These are phyloP conservation scores for Diutina catenulata DNA, from an alignment of 1,139 yeast species.

Conservation along the genomic window DNA sequence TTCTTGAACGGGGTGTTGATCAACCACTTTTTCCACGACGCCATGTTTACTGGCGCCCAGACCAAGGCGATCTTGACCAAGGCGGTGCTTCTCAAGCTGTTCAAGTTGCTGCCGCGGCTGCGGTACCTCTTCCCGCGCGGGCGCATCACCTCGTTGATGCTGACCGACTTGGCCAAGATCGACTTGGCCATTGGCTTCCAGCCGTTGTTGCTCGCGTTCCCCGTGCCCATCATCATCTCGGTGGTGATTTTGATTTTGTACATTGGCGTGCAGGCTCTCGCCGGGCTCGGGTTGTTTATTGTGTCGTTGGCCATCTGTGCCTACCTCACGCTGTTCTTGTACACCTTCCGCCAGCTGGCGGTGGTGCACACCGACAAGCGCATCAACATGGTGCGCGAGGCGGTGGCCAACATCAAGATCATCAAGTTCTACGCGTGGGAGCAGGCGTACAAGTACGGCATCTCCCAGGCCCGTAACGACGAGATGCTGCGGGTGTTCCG, in stretches of 20 bases:
- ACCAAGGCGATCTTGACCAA: slow-evolving; percentile 30
- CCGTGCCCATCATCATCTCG: slow-evolving; percentile 32
- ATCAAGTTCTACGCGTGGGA: slow-evolving; percentile 41
- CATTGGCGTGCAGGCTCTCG: slow-evolving; percentile 30
- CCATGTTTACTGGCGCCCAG: slow-evolving; percentile 39
- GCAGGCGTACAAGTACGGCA: slow-evolving; percentile 26
- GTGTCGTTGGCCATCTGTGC: slow-evolving; percentile 29
- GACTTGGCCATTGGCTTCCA: slow-evolving; percentile 37
- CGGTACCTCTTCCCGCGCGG: slow-evolving; percentile 27
- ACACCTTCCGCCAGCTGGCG: slow-evolving; percentile 10
- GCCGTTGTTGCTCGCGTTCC: slow-evolving; percentile 33
- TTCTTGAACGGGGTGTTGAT: slow-evolving; percentile 29
- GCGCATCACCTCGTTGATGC: slow-evolving; percentile 30
- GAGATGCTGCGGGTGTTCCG: slow-evolving; percentile 32
- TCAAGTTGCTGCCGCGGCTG: slow-evolving; percentile 23
- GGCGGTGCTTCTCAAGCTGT: slow-evolving; percentile 26
- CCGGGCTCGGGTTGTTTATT: slow-evolving; percentile 33
- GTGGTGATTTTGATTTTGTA: slow-evolving; percentile 22
- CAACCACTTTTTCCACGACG: slow-evolving; percentile 32
- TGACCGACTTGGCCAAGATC: slow-evolving; percentile 34
- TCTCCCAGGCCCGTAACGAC: slow-evolving; percentile 22
- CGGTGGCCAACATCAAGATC: slow-evolving; percentile 28
- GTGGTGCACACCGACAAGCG: slow-evolving; percentile 19
- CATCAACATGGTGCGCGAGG: slow-evolving; percentile 33
- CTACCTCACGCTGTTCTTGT: slow-evolving; percentile 23